These are phyloP conservation scores for Candida maltosa DNA, from an alignment of 805 yeast species.

Conservation along the genomic window DNA sequence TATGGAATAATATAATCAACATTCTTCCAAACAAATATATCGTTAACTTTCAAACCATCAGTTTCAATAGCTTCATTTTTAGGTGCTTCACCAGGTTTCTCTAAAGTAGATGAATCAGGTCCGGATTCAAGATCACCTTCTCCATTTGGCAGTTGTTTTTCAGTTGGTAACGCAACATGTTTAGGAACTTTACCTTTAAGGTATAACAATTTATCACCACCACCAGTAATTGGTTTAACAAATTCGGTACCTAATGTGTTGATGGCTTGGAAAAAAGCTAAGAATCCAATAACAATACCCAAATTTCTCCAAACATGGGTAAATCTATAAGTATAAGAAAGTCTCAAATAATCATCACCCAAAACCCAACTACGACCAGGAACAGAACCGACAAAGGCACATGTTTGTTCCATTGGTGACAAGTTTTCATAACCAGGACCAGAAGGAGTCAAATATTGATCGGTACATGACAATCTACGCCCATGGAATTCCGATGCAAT, in stretches of 20 bases:
- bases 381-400: conserved; percentile 17
- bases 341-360: conserved; percentile 34
- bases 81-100: not conserved
- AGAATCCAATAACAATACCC: conserved; percentile 39
- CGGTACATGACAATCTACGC: conserved; percentile 22
- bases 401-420: conserved; percentile 13
- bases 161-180: conserved; percentile 12
- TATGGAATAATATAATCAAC: conserved; percentile 55
- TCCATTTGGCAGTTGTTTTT: too few relatives aligned
- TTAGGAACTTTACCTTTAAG: conserved; percentile 22
- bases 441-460: conserved; percentile 17
- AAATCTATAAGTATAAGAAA: conserved; percentile 31
- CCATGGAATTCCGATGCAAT: conserved; percentile 29
- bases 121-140: conserved; percentile 11
- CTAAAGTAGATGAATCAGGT: conserved; percentile 2
- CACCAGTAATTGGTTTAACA: conserved; percentile 28
- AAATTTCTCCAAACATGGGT: conserved; percentile 46
- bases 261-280: conserved; percentile 14
- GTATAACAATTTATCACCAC: conserved; percentile 29
- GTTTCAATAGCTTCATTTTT: conserved; percentile 1
- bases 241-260: conserved; percentile 24
- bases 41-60: conserved; percentile 34
- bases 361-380: conserved; percentile 17
- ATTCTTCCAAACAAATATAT: conserved; percentile 61
- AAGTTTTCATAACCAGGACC: conserved; percentile 22